Percentiles rank a stretch among this genome's conserved stretches.
Conservation (phyloP, 2,329 filamentous ascomycete species). For the Alternaria burnsii region DNA sequence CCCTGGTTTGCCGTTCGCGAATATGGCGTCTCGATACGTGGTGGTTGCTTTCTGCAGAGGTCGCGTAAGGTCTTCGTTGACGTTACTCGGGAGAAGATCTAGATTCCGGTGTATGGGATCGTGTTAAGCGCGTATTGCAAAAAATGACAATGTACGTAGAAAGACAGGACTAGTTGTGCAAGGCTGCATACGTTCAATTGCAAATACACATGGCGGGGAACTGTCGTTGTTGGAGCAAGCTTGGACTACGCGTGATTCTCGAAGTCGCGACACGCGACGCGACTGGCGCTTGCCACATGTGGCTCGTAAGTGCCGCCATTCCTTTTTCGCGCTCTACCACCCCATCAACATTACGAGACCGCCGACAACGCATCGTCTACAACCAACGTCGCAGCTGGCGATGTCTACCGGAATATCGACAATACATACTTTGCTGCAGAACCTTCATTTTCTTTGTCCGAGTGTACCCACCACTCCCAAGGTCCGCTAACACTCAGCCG, state of each 20-base stretch:
- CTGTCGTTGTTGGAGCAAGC: slow-evolving; percentile 11
- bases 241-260: slow-evolving; percentile 17
- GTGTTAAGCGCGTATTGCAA: background rate
- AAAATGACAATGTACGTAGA: slow-evolving; percentile 1
- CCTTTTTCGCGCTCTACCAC: background rate
- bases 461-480: background rate
- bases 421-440: background rate
- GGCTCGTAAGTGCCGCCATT: slow-evolving; percentile 16
- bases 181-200: slow-evolving; percentile 15
- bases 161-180: background rate
- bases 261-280: slow-evolving; percentile 18
- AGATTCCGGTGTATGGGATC: background rate
- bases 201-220: slow-evolving; percentile 23
- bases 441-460: background rate
- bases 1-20: background rate
- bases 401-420: background rate
- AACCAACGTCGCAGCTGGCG: slow-evolving; percentile 3
- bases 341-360: background rate
- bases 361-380: background rate
- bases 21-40: background rate
- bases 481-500: background rate
- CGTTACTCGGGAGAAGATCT: background rate
- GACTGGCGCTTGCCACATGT: slow-evolving; percentile 21
- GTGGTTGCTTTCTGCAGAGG: background rate
- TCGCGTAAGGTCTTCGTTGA: background rate